Conservation (phyloP, 768 basidiomycete genomes). For the Tricholoma flavovirens region DNA sequence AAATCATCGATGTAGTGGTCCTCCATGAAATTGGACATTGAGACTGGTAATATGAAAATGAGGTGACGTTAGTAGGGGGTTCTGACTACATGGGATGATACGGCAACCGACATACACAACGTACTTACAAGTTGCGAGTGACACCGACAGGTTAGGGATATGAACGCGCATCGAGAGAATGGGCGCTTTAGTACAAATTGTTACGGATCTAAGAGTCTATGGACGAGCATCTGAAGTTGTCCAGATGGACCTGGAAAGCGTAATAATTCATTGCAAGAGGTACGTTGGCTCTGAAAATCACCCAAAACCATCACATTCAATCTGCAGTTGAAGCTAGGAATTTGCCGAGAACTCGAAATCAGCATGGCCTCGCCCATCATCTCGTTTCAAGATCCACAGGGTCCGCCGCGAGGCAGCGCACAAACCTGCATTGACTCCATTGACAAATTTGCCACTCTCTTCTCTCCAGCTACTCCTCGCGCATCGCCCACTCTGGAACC, state of each 20-base stretch:
- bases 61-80: background rate
- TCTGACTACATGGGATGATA: too few relatives aligned
- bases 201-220: too few relatives aligned
- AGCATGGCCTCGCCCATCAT: constrained; percentile 2
- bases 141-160: too few relatives aligned
- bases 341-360: background rate
- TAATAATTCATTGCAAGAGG: background rate
- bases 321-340: background rate
- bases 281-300: background rate
- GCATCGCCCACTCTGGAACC: constrained; percentile 17
- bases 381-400: background rate
- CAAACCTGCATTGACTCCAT: constrained; percentile 18
- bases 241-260: background rate
- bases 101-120: too few relatives aligned
- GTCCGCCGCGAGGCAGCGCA: background rate
- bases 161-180: too few relatives aligned
- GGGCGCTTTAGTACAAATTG: too few relatives aligned
- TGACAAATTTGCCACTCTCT: constrained; percentile 34
- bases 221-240: too few relatives aligned
- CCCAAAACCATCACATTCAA: background rate
- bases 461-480: constrained; percentile 30
- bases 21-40: background rate
- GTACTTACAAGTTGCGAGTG: too few relatives aligned
- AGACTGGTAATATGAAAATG: background rate
- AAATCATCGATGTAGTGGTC: background rate